These are phyloP conservation scores for Pseudogymnoascus sp. DNA, from an alignment of 2,329 filamentous ascomycete species.

Conservation along the genomic window DNA sequence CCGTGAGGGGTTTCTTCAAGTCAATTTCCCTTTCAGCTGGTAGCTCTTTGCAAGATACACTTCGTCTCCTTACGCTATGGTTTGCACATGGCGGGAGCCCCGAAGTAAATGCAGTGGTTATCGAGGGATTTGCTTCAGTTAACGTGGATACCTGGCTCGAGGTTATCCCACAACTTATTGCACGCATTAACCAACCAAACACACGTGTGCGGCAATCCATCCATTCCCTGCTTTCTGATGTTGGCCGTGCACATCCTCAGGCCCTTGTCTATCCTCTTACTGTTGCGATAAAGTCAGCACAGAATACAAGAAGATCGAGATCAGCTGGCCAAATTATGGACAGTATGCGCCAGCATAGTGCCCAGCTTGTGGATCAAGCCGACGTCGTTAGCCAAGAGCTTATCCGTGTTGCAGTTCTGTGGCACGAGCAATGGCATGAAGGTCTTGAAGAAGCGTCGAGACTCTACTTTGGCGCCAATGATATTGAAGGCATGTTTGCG, in stretches of 20 bases:
- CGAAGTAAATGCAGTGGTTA: constrained; percentile 83
- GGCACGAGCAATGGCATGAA: constrained; percentile 99
- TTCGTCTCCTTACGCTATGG: constrained; percentile 89
- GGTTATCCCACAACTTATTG: constrained; percentile 95
- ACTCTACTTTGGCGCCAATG: constrained; percentile 94
- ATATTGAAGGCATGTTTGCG: constrained; percentile 95
- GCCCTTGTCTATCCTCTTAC: constrained; percentile 95
- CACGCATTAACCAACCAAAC: constrained; percentile 94
- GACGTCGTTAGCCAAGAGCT: constrained; percentile 93
- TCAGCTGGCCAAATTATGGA: constrained; percentile 95
- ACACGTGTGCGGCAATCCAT: constrained; percentile 80
- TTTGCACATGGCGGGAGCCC: constrained; percentile 84
- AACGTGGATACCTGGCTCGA: constrained; percentile 98
- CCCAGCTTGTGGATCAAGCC: constrained; percentile 86
- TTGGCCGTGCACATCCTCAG: constrained; percentile 90
- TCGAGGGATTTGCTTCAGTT: constrained; percentile 82
- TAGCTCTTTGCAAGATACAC: constrained; percentile 90
- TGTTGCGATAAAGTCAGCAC: constrained; percentile 90
- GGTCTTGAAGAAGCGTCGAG: constrained; percentile 93
- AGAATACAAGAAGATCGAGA: constrained; percentile 72
- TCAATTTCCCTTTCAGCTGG: constrained; percentile 87
- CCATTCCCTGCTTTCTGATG: constrained; percentile 83
- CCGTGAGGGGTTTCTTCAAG: constrained; percentile 92
- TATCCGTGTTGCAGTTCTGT: constrained; percentile 91
- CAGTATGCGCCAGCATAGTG: constrained; percentile 91